phyloP scores from a whole-genome alignment of 257 asterid species.

The Rauvolfia tetraphylla region DNA sequence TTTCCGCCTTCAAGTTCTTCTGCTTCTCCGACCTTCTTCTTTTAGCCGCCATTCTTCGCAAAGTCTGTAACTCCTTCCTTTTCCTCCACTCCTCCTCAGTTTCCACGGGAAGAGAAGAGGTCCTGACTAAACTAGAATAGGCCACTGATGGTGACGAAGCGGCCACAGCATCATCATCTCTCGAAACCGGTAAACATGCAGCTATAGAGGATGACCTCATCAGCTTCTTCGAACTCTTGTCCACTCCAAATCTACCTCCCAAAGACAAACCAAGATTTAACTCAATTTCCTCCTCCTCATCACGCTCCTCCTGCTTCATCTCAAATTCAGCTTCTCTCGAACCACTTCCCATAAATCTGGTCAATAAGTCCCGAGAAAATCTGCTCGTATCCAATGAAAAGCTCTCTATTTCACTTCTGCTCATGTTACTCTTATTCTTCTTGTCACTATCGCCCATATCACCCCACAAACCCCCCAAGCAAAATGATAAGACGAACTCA shows the following conservation, averaged over 20 bases:
- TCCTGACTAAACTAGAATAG: slow-evolving; percentile 49
- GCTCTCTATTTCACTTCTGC: slow-evolving; percentile 54
- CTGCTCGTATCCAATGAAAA: slow-evolving; percentile 44
- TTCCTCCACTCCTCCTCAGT: slow-evolving; percentile 93
- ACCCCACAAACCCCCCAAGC: slow-evolving; percentile 16
- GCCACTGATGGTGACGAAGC: slow-evolving; percentile 36
- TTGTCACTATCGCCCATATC: slow-evolving; percentile 51
- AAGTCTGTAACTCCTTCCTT: slow-evolving; percentile 81
- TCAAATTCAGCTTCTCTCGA: slow-evolving; percentile 20
- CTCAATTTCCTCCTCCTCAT: slow-evolving; percentile 45
- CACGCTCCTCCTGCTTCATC: slow-evolving; percentile 23
- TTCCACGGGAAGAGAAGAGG: slow-evolving; percentile 85
- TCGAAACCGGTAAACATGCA: slow-evolving; percentile 56
- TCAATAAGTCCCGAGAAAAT: slow-evolving; percentile 64
- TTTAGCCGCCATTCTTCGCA: slow-evolving; percentile 95
- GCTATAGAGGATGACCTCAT: slow-evolving; percentile 75
- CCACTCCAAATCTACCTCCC: slow-evolving; percentile 94
- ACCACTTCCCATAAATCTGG: slow-evolving; percentile 61
- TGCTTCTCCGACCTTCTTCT: slow-evolving; percentile 84
- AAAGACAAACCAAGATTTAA: slow-evolving; percentile 91
- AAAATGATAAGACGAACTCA: slow-evolving; percentile 8
- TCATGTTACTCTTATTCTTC: slow-evolving; percentile 37
- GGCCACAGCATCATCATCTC: slow-evolving; percentile 46
- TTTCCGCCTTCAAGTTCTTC: slow-evolving; percentile 48
- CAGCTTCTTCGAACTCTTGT: slow-evolving; percentile 50